Conservation (phyloP, 352 stramenopile species). For the Thalassiosira allenii region DNA sequence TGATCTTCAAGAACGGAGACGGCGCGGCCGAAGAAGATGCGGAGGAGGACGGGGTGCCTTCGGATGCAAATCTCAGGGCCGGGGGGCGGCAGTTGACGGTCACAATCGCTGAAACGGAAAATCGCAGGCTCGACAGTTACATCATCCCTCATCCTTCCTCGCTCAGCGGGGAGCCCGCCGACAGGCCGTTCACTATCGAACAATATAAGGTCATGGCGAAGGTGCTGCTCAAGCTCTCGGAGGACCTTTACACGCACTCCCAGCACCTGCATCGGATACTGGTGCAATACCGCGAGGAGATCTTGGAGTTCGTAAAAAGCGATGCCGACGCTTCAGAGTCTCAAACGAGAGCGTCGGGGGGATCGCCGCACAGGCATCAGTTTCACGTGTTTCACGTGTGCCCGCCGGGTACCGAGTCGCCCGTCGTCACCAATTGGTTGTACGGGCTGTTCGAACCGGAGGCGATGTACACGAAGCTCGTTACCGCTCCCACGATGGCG, state of each 20-base stretch:
- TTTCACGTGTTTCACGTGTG: too few species aligned
- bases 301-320: slow-evolving; percentile 19
- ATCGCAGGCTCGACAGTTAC: slow-evolving; percentile 24
- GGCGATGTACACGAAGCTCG: neutral
- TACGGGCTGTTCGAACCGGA: neutral
- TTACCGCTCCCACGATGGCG: slow-evolving; percentile 3
- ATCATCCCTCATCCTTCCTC: slow-evolving; percentile 37
- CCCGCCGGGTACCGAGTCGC: too few species aligned
- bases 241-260: slow-evolving; percentile 11
- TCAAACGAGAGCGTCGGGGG: neutral
- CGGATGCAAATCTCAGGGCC: neutral
- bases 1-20: neutral
- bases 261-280: slow-evolving; percentile 12
- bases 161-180: neutral
- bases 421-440: too few species aligned
- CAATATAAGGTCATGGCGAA: slow-evolving; percentile 16
- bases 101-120: neutral
- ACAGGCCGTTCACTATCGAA: slow-evolving; percentile 15
- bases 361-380: neutral
- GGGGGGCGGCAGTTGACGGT: neutral
- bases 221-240: slow-evolving; percentile 3
- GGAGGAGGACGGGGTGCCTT: neutral
- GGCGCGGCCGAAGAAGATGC: slow-evolving; percentile 1
- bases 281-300: slow-evolving; percentile 16
- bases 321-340: neutral